Evolutionary conservation across 169 alveolate species (phyloP).

Genomic region (Besnoitia besnoiti): DNA sequence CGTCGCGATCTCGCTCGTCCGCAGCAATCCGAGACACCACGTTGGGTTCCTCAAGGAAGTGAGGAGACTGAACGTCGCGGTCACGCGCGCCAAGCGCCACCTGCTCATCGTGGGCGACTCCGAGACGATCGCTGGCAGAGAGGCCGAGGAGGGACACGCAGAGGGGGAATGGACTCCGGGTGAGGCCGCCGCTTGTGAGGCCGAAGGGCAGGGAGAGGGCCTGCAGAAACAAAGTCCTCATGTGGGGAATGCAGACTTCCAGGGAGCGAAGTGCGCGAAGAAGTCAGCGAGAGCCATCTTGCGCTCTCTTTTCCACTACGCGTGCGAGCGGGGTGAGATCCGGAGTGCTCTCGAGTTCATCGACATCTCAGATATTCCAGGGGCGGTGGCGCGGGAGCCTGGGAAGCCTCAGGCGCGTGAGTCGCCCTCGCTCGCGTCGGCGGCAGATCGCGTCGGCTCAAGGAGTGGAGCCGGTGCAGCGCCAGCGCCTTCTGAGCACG

Average conservation of each 20-base stretch:
- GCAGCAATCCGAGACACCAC: slow-evolving; percentile 22
- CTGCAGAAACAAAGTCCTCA: slow-evolving; percentile 1
- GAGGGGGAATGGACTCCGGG: not conserved
- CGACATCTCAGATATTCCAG: slow-evolving; percentile 4
- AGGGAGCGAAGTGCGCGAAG: not conserved
- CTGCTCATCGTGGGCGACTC: slow-evolving; percentile 52
- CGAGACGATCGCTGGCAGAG: slow-evolving; percentile 12
- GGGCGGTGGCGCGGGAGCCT: not conserved
- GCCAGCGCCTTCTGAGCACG: not conserved
- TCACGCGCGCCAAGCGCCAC: slow-evolving; percentile 75
- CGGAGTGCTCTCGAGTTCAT: slow-evolving; percentile 26
- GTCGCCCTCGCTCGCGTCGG: not conserved
- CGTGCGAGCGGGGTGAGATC: not conserved
- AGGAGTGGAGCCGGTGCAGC: not conserved
- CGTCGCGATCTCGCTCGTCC: slow-evolving; percentile 27
- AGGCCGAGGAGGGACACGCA: not conserved
- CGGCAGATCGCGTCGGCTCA: not conserved
- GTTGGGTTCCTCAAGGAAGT: slow-evolving; percentile 58
- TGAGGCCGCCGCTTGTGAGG: not conserved
- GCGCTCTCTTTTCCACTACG: not conserved
- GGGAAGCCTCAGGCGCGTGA: not conserved
- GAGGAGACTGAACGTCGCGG: slow-evolving; percentile 80
- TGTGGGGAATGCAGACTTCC: not conserved
- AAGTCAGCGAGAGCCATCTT: not conserved
- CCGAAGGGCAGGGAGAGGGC: not conserved